phyloP scores from a whole-genome alignment of 257 asterid genomes.

The Paulownia fortunei region DNA sequence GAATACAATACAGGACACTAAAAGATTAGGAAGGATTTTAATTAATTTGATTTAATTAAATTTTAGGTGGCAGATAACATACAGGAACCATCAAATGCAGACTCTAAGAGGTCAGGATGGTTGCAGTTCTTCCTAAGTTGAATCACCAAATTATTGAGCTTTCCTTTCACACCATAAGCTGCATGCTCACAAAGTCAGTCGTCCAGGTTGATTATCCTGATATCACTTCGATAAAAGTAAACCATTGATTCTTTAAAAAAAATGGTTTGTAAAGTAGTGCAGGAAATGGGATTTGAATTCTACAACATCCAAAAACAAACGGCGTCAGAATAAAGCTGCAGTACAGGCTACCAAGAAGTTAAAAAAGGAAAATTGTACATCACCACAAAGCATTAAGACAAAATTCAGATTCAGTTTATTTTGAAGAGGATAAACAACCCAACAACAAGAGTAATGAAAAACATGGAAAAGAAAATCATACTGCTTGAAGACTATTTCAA shows the following conservation, averaged over 20 bases:
- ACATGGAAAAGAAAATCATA: not conserved
- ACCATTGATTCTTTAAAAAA: not conserved
- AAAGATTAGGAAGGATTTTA: slow-evolving; percentile 22
- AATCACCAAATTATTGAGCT: slow-evolving; percentile 81
- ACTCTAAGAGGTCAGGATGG: slow-evolving; percentile 97
- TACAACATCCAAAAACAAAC: not conserved
- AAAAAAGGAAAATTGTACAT: not conserved
- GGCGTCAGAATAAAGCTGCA: not conserved
- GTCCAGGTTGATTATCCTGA: slow-evolving; percentile 4
- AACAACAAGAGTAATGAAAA: not conserved
- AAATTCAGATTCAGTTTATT: slow-evolving; percentile 5
- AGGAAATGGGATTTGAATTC: not conserved
- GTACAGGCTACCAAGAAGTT: not conserved
- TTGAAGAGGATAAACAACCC: not conserved
- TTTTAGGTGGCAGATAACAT: slow-evolving; percentile 45
- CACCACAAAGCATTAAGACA: not conserved
- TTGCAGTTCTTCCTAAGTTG: slow-evolving; percentile 98
- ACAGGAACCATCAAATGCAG: slow-evolving; percentile 83
- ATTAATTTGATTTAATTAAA: not conserved
- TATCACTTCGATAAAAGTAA: not conserved
- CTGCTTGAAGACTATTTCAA: not conserved
- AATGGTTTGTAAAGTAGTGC: not conserved
- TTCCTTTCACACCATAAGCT: slow-evolving; percentile 75
- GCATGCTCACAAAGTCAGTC: slow-evolving; percentile 45
- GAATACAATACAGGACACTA: slow-evolving; percentile 14